Evolutionary conservation across 2,329 filamentous ascomycete genomes (phyloP).

Genomic region (Pyricularia pennisetigena): DNA sequence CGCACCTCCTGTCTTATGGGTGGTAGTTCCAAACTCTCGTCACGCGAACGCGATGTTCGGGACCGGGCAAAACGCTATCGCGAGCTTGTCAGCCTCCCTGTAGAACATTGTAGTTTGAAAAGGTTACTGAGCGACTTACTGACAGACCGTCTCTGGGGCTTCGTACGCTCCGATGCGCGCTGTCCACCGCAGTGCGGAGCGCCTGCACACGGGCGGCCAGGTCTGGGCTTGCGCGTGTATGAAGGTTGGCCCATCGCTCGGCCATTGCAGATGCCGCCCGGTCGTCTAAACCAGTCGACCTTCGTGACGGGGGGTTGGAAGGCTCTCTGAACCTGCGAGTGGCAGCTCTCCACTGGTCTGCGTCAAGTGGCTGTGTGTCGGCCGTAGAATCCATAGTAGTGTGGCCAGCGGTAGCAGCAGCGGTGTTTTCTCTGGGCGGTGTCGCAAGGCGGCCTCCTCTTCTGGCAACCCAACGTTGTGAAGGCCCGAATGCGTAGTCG

Average conservation of each 20-base stretch:
- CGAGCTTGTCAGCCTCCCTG: not conserved
- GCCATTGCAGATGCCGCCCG: slow-evolving; percentile 14
- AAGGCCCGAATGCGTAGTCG: not conserved
- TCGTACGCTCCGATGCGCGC: slow-evolving; percentile 2
- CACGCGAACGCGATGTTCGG: not conserved
- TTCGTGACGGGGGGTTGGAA: slow-evolving; percentile 2
- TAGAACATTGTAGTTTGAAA: not conserved
- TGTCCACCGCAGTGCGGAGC: not conserved
- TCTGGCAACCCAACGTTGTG: not conserved
- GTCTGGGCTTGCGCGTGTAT: slow-evolving; percentile 13
- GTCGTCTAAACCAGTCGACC: slow-evolving; percentile 9
- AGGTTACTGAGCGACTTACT: not conserved
- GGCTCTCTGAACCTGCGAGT: slow-evolving; percentile 26
- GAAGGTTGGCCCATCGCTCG: slow-evolving; percentile 16
- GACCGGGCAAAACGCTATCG: not conserved
- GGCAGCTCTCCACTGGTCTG: not conserved
- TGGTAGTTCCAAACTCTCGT: not conserved
- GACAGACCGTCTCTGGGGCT: not conserved
- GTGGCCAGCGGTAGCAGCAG: not conserved
- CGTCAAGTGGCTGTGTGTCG: not conserved
- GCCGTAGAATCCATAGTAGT: slow-evolving; percentile 1
- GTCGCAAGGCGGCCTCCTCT: not conserved
- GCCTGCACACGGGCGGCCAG: slow-evolving; percentile 1
- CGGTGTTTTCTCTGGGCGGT: not conserved
- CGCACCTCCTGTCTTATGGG: not conserved